A percentile compares a stretch with the other conserved stretches of the same genome.
phyloP scores from a whole-genome alignment of 2,329 filamentous ascomycete genomes.

The Trichoderma aggressivum region DNA sequence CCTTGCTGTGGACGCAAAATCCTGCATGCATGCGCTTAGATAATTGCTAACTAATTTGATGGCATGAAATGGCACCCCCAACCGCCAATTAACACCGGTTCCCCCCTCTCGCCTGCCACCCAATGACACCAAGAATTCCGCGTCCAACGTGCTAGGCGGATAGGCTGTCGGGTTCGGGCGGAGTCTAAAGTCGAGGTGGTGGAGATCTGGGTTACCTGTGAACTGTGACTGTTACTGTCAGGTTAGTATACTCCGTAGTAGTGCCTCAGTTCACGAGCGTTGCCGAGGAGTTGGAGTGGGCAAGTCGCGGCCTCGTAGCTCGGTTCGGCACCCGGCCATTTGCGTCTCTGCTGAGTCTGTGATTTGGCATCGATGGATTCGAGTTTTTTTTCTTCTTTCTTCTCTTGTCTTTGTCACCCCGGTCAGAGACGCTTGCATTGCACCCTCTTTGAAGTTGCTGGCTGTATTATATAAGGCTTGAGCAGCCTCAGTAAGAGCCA shows the following conservation, averaged over 20 bases:
- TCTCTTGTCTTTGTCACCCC: not conserved
- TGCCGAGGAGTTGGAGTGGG: slow-evolving; percentile 1
- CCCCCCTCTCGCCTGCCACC: not conserved
- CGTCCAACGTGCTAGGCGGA: slow-evolving; percentile 10
- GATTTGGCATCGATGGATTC: not conserved
- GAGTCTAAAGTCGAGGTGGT: slow-evolving; percentile 2
- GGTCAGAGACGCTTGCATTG: not conserved
- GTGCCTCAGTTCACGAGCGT: not conserved
- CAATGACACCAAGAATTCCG: not conserved
- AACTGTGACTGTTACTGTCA: too few species aligned
- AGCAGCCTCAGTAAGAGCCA: not conserved
- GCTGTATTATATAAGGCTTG: slow-evolving; percentile 6
- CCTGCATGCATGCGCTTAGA: not conserved
- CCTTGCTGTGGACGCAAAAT: not conserved
- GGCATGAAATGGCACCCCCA: not conserved
- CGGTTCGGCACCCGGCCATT: not conserved
- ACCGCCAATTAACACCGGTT: not conserved
- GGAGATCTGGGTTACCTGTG: slow-evolving; percentile 1
- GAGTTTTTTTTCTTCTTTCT: not conserved
- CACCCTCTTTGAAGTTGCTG: not conserved
- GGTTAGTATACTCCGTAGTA: too few species aligned
- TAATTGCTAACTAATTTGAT: not conserved
- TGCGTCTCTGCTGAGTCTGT: not conserved
- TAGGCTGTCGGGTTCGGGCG: slow-evolving; percentile 16
- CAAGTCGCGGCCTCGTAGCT: not conserved